Percentiles rank a stretch among this genome's conserved stretches.
These are phyloP conservation scores for Fusarium goolgardi DNA, from an alignment of 2,329 filamentous ascomycete species.

Conservation along the genomic window DNA sequence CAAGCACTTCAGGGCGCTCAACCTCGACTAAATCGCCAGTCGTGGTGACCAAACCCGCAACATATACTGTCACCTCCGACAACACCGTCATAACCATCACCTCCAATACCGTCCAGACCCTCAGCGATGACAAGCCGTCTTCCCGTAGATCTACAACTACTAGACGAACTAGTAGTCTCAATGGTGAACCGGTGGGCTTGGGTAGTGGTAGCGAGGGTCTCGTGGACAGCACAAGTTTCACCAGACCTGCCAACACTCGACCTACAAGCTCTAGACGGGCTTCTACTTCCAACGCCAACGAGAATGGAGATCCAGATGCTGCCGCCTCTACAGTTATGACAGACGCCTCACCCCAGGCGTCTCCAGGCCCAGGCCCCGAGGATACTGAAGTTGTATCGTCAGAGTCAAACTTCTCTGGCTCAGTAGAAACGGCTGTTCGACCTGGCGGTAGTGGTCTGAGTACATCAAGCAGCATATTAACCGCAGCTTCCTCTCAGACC, in stretches of 20 bases:
- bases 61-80: constrained; percentile 13
- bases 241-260: background rate
- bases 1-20: background rate
- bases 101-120: background rate
- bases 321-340: background rate
- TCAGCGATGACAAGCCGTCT: background rate
- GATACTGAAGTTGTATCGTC: background rate
- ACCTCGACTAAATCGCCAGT: background rate
- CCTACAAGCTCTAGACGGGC: background rate
- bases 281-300: fast-evolving
- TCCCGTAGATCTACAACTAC: background rate
- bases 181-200: background rate
- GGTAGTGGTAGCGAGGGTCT: background rate
- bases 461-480: background rate
- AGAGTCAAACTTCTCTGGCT: fast-evolving
- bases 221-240: background rate
- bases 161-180: fast-evolving
- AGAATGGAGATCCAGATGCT: background rate
- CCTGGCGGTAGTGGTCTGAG: background rate
- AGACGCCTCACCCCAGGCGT: background rate
- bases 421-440: background rate
- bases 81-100: constrained; percentile 8
- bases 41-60: background rate
- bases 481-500: background rate
- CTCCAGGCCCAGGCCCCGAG: background rate